phyloP scores from a whole-genome alignment of 164 flowering plant species.

The Aristolochia contorta region DNA sequence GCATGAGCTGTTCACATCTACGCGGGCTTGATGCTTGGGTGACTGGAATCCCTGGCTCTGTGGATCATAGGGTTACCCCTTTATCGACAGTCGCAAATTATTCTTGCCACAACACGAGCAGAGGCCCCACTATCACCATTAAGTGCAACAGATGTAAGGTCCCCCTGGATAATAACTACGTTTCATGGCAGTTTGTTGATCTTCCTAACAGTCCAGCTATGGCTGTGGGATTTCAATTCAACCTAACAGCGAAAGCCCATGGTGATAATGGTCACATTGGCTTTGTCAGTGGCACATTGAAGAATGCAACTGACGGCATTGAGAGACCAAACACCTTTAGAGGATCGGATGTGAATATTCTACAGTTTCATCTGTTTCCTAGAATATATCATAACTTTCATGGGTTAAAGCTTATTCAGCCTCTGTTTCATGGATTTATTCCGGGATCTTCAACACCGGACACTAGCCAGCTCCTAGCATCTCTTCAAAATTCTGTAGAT shows the following conservation, averaged over 20 bases:
- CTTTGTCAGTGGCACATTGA: conserved; percentile 56
- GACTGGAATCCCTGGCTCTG: conserved; percentile 56
- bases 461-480: conserved; percentile 43
- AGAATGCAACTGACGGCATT: conserved; percentile 38
- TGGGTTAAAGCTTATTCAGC: conserved; percentile 72
- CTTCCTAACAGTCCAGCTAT: conserved; percentile 76
- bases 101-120: conserved; percentile 68
- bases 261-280: conserved; percentile 47
- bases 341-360: conserved; percentile 53
- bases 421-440: conserved; percentile 77
- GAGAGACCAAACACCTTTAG: conserved; percentile 65
- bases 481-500: conserved; percentile 58
- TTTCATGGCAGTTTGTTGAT: conserved; percentile 94
- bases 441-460: conserved; percentile 64
- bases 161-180: conserved; percentile 39
- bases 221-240: conserved; percentile 93
- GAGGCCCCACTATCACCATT: conserved; percentile 66
- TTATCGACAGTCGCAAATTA: conserved; percentile 51
- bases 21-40: conserved; percentile 62
- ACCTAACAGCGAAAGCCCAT: conserved; percentile 47
- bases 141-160: conserved; percentile 55
- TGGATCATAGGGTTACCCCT: conserved; percentile 39
- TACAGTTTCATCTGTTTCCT: conserved; percentile 79
- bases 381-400: conserved; percentile 55
- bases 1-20: conserved; percentile 86